Percentiles rank a stretch among this genome's conserved stretches.
Evolutionary conservation across 129 eudicot genomes (phyloP).

Genomic region (Centrapalus pauciflorus): DNA sequence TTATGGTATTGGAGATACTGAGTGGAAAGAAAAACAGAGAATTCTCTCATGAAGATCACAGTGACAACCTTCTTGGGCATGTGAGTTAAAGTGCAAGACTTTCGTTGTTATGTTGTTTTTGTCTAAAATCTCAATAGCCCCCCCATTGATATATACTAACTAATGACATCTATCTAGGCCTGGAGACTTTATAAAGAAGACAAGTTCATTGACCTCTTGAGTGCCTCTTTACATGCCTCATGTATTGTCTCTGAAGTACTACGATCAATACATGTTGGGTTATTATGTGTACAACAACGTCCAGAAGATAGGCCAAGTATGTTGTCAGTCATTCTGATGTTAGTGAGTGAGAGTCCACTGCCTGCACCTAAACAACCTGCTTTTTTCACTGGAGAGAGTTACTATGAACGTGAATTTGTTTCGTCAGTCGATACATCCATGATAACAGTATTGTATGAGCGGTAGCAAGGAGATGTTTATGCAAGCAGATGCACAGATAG

Average conservation of each 20-base stretch:
- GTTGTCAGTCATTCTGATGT: constrained; percentile 11
- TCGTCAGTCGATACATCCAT: not conserved
- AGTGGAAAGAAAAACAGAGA: constrained; percentile 17
- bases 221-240: not conserved
- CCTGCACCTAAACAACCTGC: constrained; percentile 1
- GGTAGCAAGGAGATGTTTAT: constrained; percentile 1
- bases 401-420: not conserved
- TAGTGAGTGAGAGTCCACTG: not conserved
- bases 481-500: not conserved
- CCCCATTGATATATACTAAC: not conserved
- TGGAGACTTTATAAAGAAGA: not conserved
- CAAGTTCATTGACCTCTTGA: not conserved
- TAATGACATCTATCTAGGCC: not conserved
- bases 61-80: constrained; percentile 10
- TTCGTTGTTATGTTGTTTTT: too few relatives aligned
- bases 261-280: constrained; percentile 8
- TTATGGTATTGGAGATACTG: not conserved
- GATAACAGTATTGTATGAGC: not conserved
- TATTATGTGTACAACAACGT: constrained; percentile 16
- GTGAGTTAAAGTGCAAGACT: not conserved
- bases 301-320: constrained; percentile 25
- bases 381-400: not conserved
- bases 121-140: too few relatives aligned
- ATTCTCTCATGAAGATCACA: constrained; percentile 7
- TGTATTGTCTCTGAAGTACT: not conserved